Base-by-base conservation (phyloP, 352 stramenopile species). In the Globisporangium paddicum region DNA sequence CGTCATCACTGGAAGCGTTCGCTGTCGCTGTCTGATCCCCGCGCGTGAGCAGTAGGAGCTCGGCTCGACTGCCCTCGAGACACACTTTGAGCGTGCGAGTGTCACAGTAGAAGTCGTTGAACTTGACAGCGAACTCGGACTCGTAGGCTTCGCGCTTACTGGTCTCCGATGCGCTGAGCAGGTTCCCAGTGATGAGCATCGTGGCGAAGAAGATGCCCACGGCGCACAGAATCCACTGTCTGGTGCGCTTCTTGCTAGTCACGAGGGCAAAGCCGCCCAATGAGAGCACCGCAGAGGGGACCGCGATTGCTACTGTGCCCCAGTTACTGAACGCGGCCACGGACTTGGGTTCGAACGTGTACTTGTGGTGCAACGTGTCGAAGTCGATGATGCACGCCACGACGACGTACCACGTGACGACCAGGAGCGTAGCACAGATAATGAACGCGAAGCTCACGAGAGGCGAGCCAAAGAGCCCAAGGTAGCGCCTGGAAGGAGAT, bases 61-160 rank as follows among this genome's bases (percentile, higher is more conserved):
- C 35, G 35, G 35, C 35, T 41, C 35, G 35, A 41, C 35, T 41
- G 35, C 35, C 35, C 35, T 41, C 35, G 14, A 41, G 35, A 5
- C 35, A 41, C 35, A 41, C 35, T n/a, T 42, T 23, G 19, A 55
- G 19, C 8, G 50, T 56, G 34, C 50, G 50, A 5, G 34, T 47
- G 7, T 56, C 34, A 21, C 50, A 56, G 35, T 56, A 56, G 34
- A 47, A 56, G 18, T 47, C 50, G 32, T 56, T 56, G 23, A 56
- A 46, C 50, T 46, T 56, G 48, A 41, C 30, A 3, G 48, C 48
- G 13, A 55, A 56, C 5, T 23, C 8, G 6, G n/a, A 35, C 34
- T 56, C 50, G n/a, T n/a, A 42, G 11, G 21, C 5, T 16, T 34
- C 50, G 19, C 32, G 16, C 19, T 32, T 34, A 5, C 44, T 23